Base-by-base conservation (phyloP, 2,329 filamentous ascomycete genomes). In the Fusarium pininemorale region DNA sequence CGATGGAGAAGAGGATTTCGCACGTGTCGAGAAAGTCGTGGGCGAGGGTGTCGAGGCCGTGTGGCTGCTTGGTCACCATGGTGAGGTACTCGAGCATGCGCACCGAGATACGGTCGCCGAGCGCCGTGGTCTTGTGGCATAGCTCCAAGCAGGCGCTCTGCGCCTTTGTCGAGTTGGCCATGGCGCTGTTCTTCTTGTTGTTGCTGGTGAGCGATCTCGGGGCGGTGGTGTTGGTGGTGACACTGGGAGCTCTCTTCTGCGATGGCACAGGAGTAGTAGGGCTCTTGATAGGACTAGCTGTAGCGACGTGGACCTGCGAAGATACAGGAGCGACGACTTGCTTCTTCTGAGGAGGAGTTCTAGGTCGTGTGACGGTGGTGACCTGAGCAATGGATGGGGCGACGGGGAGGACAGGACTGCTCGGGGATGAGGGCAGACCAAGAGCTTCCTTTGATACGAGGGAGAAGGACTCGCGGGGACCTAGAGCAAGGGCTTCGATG, bases 21-120 rank as follows among this genome's bases (percentile, higher is more conserved):
- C 89, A 91, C 10, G 90, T 89, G 63, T 93, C 90, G 66, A 94
- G 86, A 77, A 93, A 92, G 72, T 91, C 90, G 70, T 88, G 87
- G 15, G 91, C 90, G 26, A 93, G 85, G 32, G 85, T 82, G 66
- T 88, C 87, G 79, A 92, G 89, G 38, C 88, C 88, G 58, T 86
- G 82, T 0, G 87, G 87, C 41, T 87, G 84, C 75, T 86, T 82
- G 75, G 89, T 90, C 66, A 87, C 85, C 9, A 87, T 86, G 62
- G 87, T 88, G 28, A 91, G 84, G 70, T 90, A 92, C 79, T 92
- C 90, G 45, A 92, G 85, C 84, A 91, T 89, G 72, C 87, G 89
- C 53, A 92, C 88, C 1, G 91, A 89, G 73, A 93, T 91, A 70
- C 86, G 87, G 79, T 92, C 91, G 66, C 89, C 90, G 32, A 90